Evolutionary conservation across 805 yeast genomes (phyloP), one percentile per base, ranked within the genome.

Genomic region (Pichia occidentalis): DNA sequence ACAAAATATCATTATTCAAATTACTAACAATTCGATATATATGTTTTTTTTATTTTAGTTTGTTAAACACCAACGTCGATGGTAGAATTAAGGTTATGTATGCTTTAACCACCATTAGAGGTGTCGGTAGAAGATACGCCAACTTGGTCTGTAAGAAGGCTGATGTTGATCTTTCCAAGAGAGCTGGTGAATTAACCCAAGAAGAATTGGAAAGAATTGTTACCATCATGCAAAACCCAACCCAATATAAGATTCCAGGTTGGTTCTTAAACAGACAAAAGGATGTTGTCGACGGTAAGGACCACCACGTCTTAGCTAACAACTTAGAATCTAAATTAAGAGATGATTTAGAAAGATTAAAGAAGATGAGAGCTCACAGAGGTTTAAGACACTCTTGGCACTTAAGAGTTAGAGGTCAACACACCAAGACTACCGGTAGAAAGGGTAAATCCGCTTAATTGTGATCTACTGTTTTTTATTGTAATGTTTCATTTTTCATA

Each of bases 341-440:
- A 85, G 99, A 92, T 69, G 98, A 92, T 68, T 79, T 92, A 71
- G 98, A 92, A 80, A 90, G 97, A 82, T 80, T 92, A 74, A 94
- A 94, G 95, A 92, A 92, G 78, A 92, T 94, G 84, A 94, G 98
- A 82, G 77, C 97, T 67, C 98, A 92, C 92, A 81, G 97, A 76
- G 99, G 99, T 90, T 83, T 92, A 73, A 87, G 99, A 83, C 99
- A 92, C 80, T 88, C 81, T 90, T 92, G 97, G 97, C 97, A 97
- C 71, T 78, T 92, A 71, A 92, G 92, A 80, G 98, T 94, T 73
- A 87, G 98, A 82, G 98, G 98, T 77, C 98, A 92, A 80, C 99
- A 92, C 80, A 92, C 99, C 82, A 92, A 92, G 85, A 90, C 98
- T 70, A 92, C 99, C 63, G 95, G 97, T 71, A 87, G 98, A 79